These are phyloP conservation scores for Echria macrotheca DNA, from an alignment of 495 filamentous ascomycete genomes.

Conservation along the genomic window DNA sequence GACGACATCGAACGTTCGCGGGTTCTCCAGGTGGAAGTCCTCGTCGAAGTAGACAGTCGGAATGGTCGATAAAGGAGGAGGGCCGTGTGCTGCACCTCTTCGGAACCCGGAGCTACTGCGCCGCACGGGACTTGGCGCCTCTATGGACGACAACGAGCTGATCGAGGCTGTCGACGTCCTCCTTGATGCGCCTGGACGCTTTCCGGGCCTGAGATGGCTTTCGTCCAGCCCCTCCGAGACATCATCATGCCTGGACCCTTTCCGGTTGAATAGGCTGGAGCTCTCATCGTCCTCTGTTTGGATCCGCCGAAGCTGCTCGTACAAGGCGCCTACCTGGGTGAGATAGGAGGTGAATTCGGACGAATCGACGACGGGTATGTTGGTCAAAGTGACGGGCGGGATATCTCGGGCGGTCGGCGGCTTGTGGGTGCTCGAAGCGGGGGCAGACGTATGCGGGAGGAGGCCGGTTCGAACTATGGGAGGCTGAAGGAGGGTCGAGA, in stretches of 20 bases:
- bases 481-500: conserved; percentile 86
- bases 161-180: conserved; percentile 45
- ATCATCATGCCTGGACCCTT: conserved; percentile 43
- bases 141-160: conserved; percentile 45
- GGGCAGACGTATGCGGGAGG: conserved; percentile 62
- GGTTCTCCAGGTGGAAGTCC: conserved; percentile 93
- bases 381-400: conserved; percentile 86
- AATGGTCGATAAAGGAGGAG: conserved; percentile 86
- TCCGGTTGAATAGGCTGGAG: conserved; percentile 37
- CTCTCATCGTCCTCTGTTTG: conserved; percentile 62
- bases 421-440: conserved; percentile 63
- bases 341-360: conserved; percentile 80
- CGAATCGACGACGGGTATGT: conserved; percentile 75
- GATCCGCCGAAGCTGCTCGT: conserved; percentile 74
- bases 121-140: conserved; percentile 39
- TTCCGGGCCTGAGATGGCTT: conserved; percentile 38
- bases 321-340: conserved; percentile 70
- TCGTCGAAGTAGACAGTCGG: conserved; percentile 92
- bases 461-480: conserved; percentile 87
- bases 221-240: conserved; percentile 42
- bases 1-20: conserved; percentile 91
- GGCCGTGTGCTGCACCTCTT: conserved; percentile 52
- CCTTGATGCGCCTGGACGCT: conserved; percentile 33
- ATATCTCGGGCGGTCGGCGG: conserved; percentile 90
- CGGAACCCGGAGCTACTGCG: conserved; percentile 48